Conservation (phyloP, 371 early-diverging fungal genomes). For the Rhizopus sp. region DNA sequence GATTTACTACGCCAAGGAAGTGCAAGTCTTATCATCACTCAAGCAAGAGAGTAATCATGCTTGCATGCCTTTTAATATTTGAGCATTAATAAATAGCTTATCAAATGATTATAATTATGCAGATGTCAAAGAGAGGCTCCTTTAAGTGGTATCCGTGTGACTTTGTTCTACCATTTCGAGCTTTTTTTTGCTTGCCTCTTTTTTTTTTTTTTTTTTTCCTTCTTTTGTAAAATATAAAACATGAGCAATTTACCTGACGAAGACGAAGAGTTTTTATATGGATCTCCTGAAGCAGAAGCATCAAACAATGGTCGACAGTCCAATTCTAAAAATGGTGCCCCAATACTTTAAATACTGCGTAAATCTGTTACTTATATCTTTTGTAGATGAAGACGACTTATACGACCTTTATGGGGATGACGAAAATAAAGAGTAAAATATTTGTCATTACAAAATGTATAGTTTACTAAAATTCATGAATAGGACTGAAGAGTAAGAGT, state of each 20-base stretch:
- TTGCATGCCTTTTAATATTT: too few species aligned
- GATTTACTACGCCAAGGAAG: neutral
- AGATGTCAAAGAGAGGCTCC: too few species aligned
- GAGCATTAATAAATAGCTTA: too few species aligned
- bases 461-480: neutral
- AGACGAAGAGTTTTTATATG: slow-evolving; percentile 31
- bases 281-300: slow-evolving; percentile 15
- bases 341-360: neutral
- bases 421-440: slow-evolving; percentile 24
- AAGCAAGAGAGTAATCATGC: neutral
- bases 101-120: too few species aligned
- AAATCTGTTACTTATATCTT: too few species aligned
- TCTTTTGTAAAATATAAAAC: neutral
- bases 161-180: too few species aligned
- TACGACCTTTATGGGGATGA: slow-evolving; percentile 28
- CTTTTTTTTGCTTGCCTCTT: too few species aligned
- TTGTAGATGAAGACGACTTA: slow-evolving; percentile 22
- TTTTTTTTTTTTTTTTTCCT: neutral
- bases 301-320: neutral
- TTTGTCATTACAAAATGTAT: neutral
- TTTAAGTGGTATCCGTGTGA: too few species aligned
- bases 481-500: slow-evolving; percentile 22
- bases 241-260: slow-evolving; percentile 26
- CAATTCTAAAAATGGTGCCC: slow-evolving; percentile 16
- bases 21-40: neutral